Evolutionary conservation across 768 basidiomycete species (phyloP), one percentile per base, ranked within the genome.

Genomic region (Suillus americanus): DNA sequence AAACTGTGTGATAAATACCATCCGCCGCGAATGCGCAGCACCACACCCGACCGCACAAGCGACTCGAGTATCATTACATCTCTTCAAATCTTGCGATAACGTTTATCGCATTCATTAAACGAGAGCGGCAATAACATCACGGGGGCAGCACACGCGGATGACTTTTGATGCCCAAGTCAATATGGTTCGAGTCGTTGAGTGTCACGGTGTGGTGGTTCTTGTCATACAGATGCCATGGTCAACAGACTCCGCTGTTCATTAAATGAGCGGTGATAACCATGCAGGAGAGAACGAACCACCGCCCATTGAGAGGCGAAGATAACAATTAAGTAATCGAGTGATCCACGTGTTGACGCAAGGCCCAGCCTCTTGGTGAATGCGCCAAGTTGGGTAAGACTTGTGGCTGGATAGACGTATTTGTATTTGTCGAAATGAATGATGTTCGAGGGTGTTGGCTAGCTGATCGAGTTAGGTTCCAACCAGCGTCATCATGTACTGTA

Each of bases 201-300:
- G 72, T 41, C 40, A 41, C 16, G 7, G 16, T 65, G 43, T 77
- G 72, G 65, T 70, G 73, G 16, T 69, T 73, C 45, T 67, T 70
- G 25, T 69, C 65, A 28, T 74, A 65, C 55, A 59, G 63, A 46
- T 73, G 71, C 59, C 67, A 69, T 54, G 75, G 64, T 51, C 61
- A 71, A 59, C 65, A 71, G 16, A 40, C 12, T 9, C 23, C 25
- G 18, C 13, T 18, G 25, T 30, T 35, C 13, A 35, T 23, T 7
- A 23, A 33, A 3, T 54, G 28, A 35, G 14, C 37, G 40, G 51
- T n/a, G 28, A 30, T 50, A 23, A 37, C 43, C 23, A 37, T 68
- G 63, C 30, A 62, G 59, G 7, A 67, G 55, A 37, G 40, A 64
- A 12, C 40, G 25, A 25, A 20, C 40, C 25, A 23, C 57, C 18